Conservation (phyloP, 768 basidiomycete genomes). For the Dictyophora rubrovolvata region DNA sequence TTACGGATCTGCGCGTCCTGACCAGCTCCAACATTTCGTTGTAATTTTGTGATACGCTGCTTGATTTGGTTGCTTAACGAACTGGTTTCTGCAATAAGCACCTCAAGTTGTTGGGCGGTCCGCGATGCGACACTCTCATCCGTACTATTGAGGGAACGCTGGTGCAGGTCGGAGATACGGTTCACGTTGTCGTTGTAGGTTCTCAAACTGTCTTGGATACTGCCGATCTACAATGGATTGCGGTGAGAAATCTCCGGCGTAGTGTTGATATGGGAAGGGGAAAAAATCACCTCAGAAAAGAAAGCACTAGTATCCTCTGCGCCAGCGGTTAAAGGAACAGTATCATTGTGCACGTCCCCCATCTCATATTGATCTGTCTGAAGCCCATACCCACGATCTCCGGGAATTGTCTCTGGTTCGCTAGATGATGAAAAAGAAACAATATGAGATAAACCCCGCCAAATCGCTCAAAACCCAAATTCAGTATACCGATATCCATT, state of each 20-base stretch:
- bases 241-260: no score
- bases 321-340: slow-evolving; percentile 34
- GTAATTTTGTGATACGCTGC: slow-evolving; percentile 47
- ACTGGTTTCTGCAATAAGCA: slow-evolving; percentile 50
- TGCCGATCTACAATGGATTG: slow-evolving; percentile 44
- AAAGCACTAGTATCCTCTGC: slow-evolving; percentile 9
- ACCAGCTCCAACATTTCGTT: slow-evolving; percentile 54
- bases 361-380: slow-evolving; percentile 68
- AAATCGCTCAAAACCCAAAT: not conserved
- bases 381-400: slow-evolving; percentile 38
- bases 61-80: slow-evolving; percentile 48
- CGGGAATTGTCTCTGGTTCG: not conserved
- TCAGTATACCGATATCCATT: slow-evolving; percentile 3
- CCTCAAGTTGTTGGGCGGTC: slow-evolving; percentile 47
- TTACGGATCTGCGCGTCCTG: slow-evolving; percentile 57
- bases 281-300: slow-evolving; percentile 1
- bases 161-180: slow-evolving; percentile 63
- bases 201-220: slow-evolving; percentile 59
- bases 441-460: not conserved
- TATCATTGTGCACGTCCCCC: slow-evolving; percentile 52
- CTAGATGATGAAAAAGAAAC: not conserved
- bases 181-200: slow-evolving; percentile 62
- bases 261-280: not conserved
- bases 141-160: slow-evolving; percentile 67
- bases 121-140: slow-evolving; percentile 58